These are phyloP conservation scores for Albatrellus sp. DNA, from an alignment of 1,284 basidiomycete species.

Conservation along the genomic window DNA sequence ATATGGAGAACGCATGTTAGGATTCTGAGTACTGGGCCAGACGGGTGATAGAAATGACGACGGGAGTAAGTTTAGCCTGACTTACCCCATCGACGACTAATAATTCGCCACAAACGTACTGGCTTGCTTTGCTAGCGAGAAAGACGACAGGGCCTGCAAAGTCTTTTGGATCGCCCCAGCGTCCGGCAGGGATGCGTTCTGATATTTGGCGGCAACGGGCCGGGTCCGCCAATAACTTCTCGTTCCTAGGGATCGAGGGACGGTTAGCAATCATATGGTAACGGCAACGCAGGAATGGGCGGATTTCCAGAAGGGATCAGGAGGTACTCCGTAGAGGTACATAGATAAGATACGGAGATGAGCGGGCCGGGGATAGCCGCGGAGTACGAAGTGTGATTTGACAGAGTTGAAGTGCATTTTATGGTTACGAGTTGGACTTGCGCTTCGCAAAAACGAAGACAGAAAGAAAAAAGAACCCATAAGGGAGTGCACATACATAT, in stretches of 20 bases:
- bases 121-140: slow-evolving; percentile 75
- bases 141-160: slow-evolving; percentile 90
- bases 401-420: slow-evolving; percentile 3
- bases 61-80: slow-evolving; percentile 10
- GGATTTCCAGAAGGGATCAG: slow-evolving; percentile 1
- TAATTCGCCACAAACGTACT: slow-evolving; percentile 86
- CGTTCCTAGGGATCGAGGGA: slow-evolving; percentile 42
- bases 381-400: background rate
- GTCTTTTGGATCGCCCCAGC: slow-evolving; percentile 84
- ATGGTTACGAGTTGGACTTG: too few relatives aligned
- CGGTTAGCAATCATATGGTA: too few relatives aligned
- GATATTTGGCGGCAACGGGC: slow-evolving; percentile 77
- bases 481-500: slow-evolving; percentile 45
- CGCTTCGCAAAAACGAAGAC: background rate
- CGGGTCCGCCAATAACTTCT: slow-evolving; percentile 64
- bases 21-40: slow-evolving; percentile 6
- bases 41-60: slow-evolving; percentile 2
- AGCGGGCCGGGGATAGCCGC: background rate
- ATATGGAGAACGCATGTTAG: background rate
- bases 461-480: slow-evolving; percentile 5
- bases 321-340: slow-evolving; percentile 18
- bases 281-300: too few relatives aligned
- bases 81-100: slow-evolving; percentile 66
- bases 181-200: slow-evolving; percentile 83
- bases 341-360: slow-evolving; percentile 12